Conservation (phyloP, 23 red algal genomes). For the Rhodosorus marinus region DNA sequence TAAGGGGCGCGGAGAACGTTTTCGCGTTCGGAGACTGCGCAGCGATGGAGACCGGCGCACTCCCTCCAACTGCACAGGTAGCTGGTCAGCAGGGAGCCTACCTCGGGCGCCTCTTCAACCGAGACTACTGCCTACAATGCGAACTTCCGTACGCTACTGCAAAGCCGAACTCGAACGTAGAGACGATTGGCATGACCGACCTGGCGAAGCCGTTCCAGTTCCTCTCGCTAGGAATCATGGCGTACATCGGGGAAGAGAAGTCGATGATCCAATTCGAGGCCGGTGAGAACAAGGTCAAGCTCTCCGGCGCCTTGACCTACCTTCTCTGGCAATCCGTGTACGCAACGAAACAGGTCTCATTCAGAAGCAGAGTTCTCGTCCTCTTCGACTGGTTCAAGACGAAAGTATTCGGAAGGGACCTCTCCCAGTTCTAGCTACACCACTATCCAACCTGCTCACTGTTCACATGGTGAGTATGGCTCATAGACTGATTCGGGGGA, state of each 20-base stretch:
- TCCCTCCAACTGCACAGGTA: constrained; percentile 87
- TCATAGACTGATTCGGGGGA: no score
- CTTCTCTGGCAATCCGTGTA: constrained; percentile 75
- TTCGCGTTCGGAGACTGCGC: constrained; percentile 84
- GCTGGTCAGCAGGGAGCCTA: constrained; percentile 91
- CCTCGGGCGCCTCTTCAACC: constrained; percentile 19
- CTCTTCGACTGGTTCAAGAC: constrained; percentile 82
- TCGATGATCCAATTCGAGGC: constrained; percentile 30
- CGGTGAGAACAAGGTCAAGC: constrained; percentile 15
- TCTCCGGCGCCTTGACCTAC: constrained; percentile 49
- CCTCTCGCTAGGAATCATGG: constrained; percentile 21
- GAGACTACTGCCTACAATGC: constrained; percentile 34
- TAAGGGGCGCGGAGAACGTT: constrained; percentile 40
- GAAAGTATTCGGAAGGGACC: constrained; percentile 70
- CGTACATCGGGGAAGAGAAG: constrained; percentile 33
- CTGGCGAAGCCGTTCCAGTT: constrained; percentile 40
- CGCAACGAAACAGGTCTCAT: constrained; percentile 77
- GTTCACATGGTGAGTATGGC: no score
- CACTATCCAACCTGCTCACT: no score
- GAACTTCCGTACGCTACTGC: constrained; percentile 9
- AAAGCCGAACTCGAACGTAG: constrained; percentile 4
- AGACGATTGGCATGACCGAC: constrained; percentile 9
- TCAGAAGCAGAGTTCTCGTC: constrained; percentile 61
- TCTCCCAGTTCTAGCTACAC: constrained; percentile 59
- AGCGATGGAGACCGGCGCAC: constrained; percentile 25